Base-by-base conservation (phyloP, 495 filamentous ascomycete species). In the Penicillium goetzii region DNA sequence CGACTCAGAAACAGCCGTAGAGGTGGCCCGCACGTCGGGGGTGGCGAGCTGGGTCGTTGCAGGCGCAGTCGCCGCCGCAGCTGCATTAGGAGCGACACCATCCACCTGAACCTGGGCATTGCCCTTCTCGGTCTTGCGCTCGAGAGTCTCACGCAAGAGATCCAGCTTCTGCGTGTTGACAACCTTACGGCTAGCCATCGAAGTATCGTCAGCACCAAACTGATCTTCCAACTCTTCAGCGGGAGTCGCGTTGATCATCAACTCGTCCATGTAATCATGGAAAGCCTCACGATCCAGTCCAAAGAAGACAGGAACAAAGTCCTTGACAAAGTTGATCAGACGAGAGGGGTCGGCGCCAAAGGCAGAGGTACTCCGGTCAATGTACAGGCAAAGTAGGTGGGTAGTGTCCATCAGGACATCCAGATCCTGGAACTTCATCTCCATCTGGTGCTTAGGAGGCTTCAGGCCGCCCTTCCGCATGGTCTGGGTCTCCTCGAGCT, bases 281-380 rank as follows among this genome's bases (percentile, higher is more conserved):
- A 97, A 91, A 21, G 83, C 84, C 9, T 90, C 88, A 4, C 85
- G 84, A 51, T 94, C 85, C 63, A 98, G 80, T 45, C 90, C 92
- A 65, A 97, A 97, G 81, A 98, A 98, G 1, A 86, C 78, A 0
- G 92, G 88, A 58, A 98, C 86, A 65, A 98, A 97, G 28, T 89
- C 89, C 70, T 92, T 90, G 64, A 97, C 87, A 74, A 98, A 97
- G 19, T 86, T 85, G 64, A 88, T 82, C 38, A 97, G 85, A 28
- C 89, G 88, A 59, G 89, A 82, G 30, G 90, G 87, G 66, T 98
- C 96, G 14, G 85, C 79, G 15, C 82, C 81, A 61, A 88, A 91
- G 60, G 87, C 85, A 68, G 84, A 81, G 5, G 83, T 86, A 26
- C 84, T 87, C 38, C 88, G 82, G 65, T 90, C 89, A 38, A 90